Conservation (phyloP, 495 filamentous ascomycete species). For the Trichoderma reesei region DNA sequence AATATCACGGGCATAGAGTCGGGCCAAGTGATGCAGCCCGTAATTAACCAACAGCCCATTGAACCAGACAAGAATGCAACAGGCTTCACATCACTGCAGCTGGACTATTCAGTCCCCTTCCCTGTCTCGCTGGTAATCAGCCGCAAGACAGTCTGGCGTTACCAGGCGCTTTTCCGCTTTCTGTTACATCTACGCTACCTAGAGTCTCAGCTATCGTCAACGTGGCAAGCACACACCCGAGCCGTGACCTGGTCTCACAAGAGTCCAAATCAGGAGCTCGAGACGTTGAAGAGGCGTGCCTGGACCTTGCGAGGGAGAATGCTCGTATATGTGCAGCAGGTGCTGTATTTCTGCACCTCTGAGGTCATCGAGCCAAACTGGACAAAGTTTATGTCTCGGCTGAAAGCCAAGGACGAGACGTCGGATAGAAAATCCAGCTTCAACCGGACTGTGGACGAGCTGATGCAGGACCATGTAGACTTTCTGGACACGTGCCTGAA, state of each 20-base stretch:
- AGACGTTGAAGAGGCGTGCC: slow-evolving; percentile 85
- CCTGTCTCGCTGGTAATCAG: slow-evolving; percentile 95
- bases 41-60: slow-evolving; percentile 34
- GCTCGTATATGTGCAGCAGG: slow-evolving; percentile 92
- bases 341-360: slow-evolving; percentile 90
- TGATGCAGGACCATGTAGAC: slow-evolving; percentile 99
- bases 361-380: slow-evolving; percentile 98
- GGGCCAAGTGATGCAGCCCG: slow-evolving; percentile 54
- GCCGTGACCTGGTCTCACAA: slow-evolving; percentile 76
- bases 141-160: slow-evolving; percentile 88
- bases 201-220: slow-evolving; percentile 69
- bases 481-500: slow-evolving; percentile 96
- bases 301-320: slow-evolving; percentile 90
- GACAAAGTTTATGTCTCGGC: slow-evolving; percentile 77
- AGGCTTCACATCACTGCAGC: slow-evolving; percentile 82
- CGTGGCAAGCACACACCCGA: slow-evolving; percentile 85
- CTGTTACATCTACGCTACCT: slow-evolving; percentile 80
- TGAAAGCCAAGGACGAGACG: slow-evolving; percentile 42
- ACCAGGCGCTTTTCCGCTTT: slow-evolving; percentile 93
- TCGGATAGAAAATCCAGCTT: slow-evolving; percentile 10
- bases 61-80: slow-evolving; percentile 79
- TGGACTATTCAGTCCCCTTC: slow-evolving; percentile 92
- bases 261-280: slow-evolving; percentile 60
- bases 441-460: slow-evolving; percentile 87
- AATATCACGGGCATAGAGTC: slow-evolving; percentile 91